Conservation (phyloP, 345 rosid species). For the Sisymbrium altissimum region DNA sequence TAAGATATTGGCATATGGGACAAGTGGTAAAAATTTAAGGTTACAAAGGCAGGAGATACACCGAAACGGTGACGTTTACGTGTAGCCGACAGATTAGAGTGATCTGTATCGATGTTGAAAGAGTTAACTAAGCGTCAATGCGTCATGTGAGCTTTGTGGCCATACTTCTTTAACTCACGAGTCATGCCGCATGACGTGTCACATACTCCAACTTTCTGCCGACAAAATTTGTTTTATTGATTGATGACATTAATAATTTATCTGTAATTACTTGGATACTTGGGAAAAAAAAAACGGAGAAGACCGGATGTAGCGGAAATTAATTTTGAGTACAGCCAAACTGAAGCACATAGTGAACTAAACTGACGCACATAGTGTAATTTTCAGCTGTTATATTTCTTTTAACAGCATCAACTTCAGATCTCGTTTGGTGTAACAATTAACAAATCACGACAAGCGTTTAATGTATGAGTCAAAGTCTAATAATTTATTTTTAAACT, state of each 20-base stretch:
- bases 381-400: background rate
- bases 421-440: background rate
- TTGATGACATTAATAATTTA: background rate
- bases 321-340: background rate
- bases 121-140: background rate
- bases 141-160: slow-evolving; percentile 34
- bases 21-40: background rate
- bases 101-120: slow-evolving; percentile 32
- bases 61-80: slow-evolving; percentile 29
- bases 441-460: slow-evolving; percentile 1
- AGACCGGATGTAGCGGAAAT: background rate
- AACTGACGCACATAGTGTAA: too few species aligned
- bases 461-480: background rate
- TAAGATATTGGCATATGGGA: slow-evolving; percentile 9
- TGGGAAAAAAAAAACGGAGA: background rate
- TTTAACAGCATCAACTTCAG: background rate
- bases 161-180: slow-evolving; percentile 27
- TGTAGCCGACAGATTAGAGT: slow-evolving; percentile 29
- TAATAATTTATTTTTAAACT: background rate
- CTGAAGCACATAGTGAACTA: background rate
- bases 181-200: slow-evolving; percentile 33
- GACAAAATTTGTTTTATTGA: slow-evolving; percentile 22
- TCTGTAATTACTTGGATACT: background rate
- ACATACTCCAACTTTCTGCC: slow-evolving; percentile 20
- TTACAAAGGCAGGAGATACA: background rate